A percentile compares a stretch with the other conserved stretches of the same genome.
phyloP scores from a whole-genome alignment of 2,329 filamentous ascomycete genomes.

The Aaosphaeria arxii region DNA sequence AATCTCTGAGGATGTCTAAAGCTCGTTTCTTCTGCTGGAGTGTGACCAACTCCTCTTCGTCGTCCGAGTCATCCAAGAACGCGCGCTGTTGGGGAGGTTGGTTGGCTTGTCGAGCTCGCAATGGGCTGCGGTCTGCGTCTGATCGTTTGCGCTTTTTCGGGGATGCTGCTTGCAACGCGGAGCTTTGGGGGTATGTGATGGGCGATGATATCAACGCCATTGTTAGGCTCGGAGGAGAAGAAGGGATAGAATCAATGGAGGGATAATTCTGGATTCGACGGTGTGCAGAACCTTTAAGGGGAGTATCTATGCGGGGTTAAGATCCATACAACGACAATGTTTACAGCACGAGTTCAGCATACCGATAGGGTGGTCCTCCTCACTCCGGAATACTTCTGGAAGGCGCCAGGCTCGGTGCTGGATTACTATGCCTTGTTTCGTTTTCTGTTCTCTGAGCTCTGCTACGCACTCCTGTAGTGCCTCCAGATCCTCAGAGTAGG shows the following conservation, averaged over 20 bases:
- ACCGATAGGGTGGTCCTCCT: constrained; percentile 41
- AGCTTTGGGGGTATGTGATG: constrained; percentile 54
- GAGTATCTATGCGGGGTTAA: constrained; percentile 23
- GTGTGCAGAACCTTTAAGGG: constrained; percentile 14
- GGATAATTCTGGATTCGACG: no score
- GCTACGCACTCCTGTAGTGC: constrained; percentile 40
- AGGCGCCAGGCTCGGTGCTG: constrained; percentile 50
- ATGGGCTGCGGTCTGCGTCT: constrained; percentile 23
- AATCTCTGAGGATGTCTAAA: constrained; percentile 23
- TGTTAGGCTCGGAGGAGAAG: constrained; percentile 51
- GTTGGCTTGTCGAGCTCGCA: constrained; percentile 30
- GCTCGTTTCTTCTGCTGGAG: constrained; percentile 38
- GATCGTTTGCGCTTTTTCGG: constrained; percentile 38
- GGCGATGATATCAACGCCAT: constrained; percentile 64
- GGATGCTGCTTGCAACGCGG: constrained; percentile 37
- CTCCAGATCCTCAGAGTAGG: constrained; percentile 48
- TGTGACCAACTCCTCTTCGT: constrained; percentile 40
- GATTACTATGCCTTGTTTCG: constrained; percentile 46
- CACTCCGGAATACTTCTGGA: constrained; percentile 49
- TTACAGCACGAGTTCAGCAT: constrained; percentile 5
- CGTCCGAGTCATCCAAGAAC: constrained; percentile 40
- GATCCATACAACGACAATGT: neutral
- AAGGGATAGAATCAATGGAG: constrained; percentile 20
- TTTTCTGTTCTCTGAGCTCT: constrained; percentile 44
- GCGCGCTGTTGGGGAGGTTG: constrained; percentile 35